These are phyloP conservation scores for Gossypium herbaceum DNA, from an alignment of 345 rosid species.

Conservation along the genomic window DNA sequence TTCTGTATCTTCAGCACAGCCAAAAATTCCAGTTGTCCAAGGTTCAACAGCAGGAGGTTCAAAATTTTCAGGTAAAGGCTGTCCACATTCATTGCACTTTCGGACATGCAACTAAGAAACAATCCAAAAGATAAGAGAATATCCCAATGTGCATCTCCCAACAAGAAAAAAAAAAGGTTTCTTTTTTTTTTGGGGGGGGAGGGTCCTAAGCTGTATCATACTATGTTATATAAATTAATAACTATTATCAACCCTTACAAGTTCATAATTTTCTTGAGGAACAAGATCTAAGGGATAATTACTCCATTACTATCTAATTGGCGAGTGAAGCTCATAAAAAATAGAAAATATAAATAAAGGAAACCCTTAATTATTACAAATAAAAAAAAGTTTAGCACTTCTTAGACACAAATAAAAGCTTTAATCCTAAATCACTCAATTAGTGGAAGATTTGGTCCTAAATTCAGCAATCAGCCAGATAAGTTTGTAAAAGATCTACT, in stretches of 20 bases:
- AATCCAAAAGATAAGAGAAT: background rate
- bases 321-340: background rate
- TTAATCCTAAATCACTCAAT: background rate
- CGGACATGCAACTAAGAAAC: constrained; percentile 52
- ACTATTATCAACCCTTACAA: background rate
- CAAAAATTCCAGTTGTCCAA: constrained; percentile 94
- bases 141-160: background rate
- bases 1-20: constrained; percentile 70
- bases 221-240: background rate
- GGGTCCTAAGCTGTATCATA: background rate
- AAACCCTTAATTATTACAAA: too few species aligned
- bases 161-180: background rate
- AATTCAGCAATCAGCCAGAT: background rate
- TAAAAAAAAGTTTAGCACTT: too few species aligned
- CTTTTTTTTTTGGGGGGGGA: background rate
- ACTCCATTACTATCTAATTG: background rate
- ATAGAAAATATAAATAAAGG: too few species aligned
- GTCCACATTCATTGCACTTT: constrained; percentile 95
- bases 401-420: background rate
- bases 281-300: constrained; percentile 24
- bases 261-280: constrained; percentile 5
- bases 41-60: constrained; percentile 84
- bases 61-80: constrained; percentile 74
- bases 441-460: background rate
- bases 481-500: background rate